A percentile compares a stretch with the other conserved stretches of the same genome.
These are phyloP conservation scores for Syzygium syzygioides DNA, from an alignment of 441 rosid species.

Conservation along the genomic window DNA sequence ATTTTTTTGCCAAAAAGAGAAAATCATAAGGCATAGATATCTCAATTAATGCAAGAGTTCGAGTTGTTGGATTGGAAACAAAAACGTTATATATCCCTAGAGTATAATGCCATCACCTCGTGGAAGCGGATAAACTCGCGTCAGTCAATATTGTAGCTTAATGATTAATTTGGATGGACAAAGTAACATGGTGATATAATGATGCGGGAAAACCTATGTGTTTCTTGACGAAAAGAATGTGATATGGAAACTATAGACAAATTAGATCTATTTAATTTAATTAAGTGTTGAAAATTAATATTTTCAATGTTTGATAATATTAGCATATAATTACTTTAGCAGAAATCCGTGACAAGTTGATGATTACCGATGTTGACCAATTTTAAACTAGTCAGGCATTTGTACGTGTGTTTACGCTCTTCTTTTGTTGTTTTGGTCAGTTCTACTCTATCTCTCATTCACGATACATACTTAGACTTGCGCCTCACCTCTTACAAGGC, in stretches of 20 bases:
- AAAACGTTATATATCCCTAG: neutral
- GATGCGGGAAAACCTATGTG: neutral
- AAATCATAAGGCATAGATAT: neutral
- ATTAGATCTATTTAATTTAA: too few relatives aligned
- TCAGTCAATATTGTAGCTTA: accelerated
- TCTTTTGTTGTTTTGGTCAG: too few relatives aligned
- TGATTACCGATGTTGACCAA: too few relatives aligned
- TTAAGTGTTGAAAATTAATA: too few relatives aligned
- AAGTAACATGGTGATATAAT: neutral
- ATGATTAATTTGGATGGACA: neutral
- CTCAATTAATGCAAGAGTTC: neutral
- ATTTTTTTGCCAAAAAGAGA: neutral
- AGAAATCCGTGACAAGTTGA: too few relatives aligned
- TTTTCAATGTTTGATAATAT: too few relatives aligned
- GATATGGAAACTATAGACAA: too few relatives aligned
- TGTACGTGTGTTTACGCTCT: neutral
- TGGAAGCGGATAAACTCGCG: neutral
- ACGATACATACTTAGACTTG: too few relatives aligned
- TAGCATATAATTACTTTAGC: too few relatives aligned
- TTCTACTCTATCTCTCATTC: too few relatives aligned
- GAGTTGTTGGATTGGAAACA: neutral
- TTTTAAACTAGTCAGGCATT: neutral
- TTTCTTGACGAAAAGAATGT: too few relatives aligned
- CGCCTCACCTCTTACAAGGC: too few relatives aligned
- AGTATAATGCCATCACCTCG: neutral